phyloP scores from a whole-genome alignment of 2,329 filamentous ascomycete genomes.

The Colletotrichum abscissum region DNA sequence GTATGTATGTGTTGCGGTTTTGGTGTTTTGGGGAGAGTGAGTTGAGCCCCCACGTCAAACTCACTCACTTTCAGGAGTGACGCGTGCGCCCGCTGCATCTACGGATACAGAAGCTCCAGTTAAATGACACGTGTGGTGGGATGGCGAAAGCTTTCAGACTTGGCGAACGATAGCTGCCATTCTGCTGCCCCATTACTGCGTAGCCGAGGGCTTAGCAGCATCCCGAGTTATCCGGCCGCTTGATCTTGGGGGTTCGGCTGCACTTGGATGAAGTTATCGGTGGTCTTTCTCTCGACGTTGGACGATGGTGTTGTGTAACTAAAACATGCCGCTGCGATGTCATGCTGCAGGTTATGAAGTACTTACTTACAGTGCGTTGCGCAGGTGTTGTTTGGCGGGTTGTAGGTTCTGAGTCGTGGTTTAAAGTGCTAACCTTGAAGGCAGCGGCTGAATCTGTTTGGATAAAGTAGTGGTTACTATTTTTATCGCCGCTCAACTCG shows the following conservation, averaged over 20 bases:
- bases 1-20: neutral
- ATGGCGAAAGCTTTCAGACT: slow-evolving; percentile 32
- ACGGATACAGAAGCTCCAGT: slow-evolving; percentile 22
- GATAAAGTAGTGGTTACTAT: neutral
- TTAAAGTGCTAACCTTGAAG: neutral
- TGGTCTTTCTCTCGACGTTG: neutral
- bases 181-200: slow-evolving; percentile 12
- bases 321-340: neutral
- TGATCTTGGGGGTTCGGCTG: neutral
- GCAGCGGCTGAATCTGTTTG: neutral
- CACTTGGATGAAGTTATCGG: neutral
- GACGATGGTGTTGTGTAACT: neutral
- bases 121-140: slow-evolving; percentile 33
- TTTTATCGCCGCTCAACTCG: neutral
- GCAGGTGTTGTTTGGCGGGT: neutral
- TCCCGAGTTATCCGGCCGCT: slow-evolving; percentile 27
- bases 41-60: neutral
- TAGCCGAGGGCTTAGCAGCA: slow-evolving; percentile 34
- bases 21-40: neutral
- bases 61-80: neutral
- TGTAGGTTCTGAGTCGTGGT: neutral
- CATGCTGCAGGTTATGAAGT: neutral
- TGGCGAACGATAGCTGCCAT: slow-evolving; percentile 11
- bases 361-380: neutral
- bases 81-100: slow-evolving; percentile 8